Conservation (phyloP, 345 rosid genomes). For the Populus deltoides region DNA sequence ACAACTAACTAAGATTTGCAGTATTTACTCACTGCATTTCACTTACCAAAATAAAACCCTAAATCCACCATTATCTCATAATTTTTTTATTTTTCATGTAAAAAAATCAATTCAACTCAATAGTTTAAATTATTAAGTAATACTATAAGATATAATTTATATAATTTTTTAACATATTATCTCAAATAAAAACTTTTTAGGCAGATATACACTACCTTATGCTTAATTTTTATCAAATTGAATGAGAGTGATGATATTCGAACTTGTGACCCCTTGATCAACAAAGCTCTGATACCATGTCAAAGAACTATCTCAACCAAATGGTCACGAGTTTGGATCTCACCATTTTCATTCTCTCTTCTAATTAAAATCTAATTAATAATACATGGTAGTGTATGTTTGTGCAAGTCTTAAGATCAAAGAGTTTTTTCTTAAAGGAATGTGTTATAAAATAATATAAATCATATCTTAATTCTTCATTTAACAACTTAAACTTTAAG, state of each 20-base stretch:
- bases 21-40: not conserved
- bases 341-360: rapidly evolving
- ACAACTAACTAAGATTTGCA: not conserved
- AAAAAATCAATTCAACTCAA: too few relatives aligned
- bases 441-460: too few relatives aligned
- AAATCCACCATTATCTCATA: not conserved
- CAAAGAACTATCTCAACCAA: rapidly evolving
- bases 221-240: too few relatives aligned
- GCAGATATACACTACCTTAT: rapidly evolving
- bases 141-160: rapidly evolving
- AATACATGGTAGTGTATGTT: too few relatives aligned
- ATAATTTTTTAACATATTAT: too few relatives aligned
- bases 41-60: not conserved
- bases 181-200: rapidly evolving
- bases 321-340: rapidly evolving
- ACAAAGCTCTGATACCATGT: rapidly evolving
- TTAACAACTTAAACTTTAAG: too few relatives aligned
- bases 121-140: too few relatives aligned
- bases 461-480: rapidly evolving
- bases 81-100: not conserved
- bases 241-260: too few relatives aligned
- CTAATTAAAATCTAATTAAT: too few relatives aligned
- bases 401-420: rapidly evolving
- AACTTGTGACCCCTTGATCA: rapidly evolving
- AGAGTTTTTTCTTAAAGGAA: too few relatives aligned